These are phyloP conservation scores for Curvularia sp. DNA, from an alignment of 2,329 filamentous ascomycete species.

Conservation along the genomic window DNA sequence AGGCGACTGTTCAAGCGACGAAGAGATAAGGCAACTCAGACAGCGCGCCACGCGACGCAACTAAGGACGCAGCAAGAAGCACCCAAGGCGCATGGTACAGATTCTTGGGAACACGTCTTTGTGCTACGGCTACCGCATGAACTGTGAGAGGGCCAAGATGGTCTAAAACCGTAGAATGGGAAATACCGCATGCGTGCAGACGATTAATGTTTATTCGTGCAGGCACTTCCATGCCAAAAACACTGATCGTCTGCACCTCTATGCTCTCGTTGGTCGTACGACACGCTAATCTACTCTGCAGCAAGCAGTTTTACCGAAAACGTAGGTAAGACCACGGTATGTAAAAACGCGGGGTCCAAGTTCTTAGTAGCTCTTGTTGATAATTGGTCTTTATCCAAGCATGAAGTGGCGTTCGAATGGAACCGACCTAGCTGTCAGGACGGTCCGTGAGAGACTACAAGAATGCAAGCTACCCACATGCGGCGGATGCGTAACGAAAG, in stretches of 20 bases:
- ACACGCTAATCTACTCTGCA: slow-evolving; percentile 3
- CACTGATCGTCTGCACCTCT: background rate
- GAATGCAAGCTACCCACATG: background rate
- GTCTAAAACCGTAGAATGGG: background rate
- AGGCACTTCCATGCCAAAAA: background rate
- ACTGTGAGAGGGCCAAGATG: slow-evolving; percentile 2
- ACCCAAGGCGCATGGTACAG: background rate
- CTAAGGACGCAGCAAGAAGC: background rate
- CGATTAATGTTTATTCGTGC: background rate
- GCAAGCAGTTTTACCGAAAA: background rate
- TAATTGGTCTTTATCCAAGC: background rate
- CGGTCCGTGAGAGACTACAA: background rate
- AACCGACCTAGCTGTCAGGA: background rate
- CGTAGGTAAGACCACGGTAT: background rate
- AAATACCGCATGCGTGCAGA: background rate
- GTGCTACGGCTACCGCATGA: slow-evolving; percentile 3
- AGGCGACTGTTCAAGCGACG: background rate
- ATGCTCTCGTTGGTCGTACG: background rate
- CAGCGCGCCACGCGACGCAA: background rate
- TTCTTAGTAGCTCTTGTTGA: background rate
- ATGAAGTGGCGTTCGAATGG: background rate
- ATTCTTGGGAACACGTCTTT: background rate
- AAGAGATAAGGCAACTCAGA: background rate
- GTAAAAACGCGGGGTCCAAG: background rate
- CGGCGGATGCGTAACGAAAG: background rate